Base-by-base conservation (phyloP, 352 stramenopile genomes). In the Pythium inflatum region DNA sequence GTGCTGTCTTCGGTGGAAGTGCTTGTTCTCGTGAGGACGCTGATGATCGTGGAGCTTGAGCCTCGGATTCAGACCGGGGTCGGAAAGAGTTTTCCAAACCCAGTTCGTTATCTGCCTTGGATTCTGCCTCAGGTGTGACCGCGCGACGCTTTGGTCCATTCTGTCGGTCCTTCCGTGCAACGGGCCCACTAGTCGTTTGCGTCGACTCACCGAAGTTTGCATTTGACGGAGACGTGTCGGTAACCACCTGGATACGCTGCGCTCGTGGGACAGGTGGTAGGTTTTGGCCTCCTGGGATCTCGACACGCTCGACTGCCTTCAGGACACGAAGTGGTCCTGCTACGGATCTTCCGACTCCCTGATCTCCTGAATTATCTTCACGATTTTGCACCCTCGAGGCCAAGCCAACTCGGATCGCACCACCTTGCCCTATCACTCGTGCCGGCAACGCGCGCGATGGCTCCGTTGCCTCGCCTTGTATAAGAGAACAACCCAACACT, bases 141-240 rank as follows among this genome's bases (percentile, higher is more conserved):
- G 70, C 70, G n/a, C 70, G 59, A 5, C 70, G 62, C 31, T 76
- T 76, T 24, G 59, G 58, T 27, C 63, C 64, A 53, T 76, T 69
- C 3, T 33, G n/a, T 28, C 70, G 56, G 57, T 76, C 70, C 14
- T 65, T 68, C 13, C 63, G 60, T 9, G 70, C 45, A 6, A 76
- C 46, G 3, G 70, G 70, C 16, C 48, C 62, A 57, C 24, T 36
- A 38, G 24, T 43, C 12, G 63, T 34, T 16, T 54, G 22, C 5
- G 38, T 24, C 2, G 30, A 41, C 12, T 71, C 55, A 28, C 41
- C 46, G 22, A 14, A 14, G 4, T 31, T 53, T 40, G 49, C 38
- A 3, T 49, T 45, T 38, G 61, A 24, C 14, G 63, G 28, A 8
- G 54, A 31, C 14, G 43, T n/a, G n/a, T 71, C 69, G 2, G 41